These are phyloP conservation scores for Aspergillus ustus DNA, from an alignment of 2,329 filamentous ascomycete genomes.

Conservation along the genomic window DNA sequence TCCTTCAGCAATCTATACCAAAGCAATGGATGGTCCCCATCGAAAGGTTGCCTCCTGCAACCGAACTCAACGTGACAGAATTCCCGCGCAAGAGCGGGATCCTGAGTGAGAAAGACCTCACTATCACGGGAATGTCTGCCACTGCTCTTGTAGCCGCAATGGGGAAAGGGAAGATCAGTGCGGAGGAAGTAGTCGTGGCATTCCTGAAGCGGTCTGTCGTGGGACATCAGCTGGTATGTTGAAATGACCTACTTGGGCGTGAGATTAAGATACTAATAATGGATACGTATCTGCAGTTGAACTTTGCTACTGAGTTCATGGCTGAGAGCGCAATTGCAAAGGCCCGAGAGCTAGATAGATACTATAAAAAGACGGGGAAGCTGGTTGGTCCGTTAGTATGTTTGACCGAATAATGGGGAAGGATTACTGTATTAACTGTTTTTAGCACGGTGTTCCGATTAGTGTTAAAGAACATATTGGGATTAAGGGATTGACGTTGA, in stretches of 20 bases:
- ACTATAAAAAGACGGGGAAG: conserved; percentile 43
- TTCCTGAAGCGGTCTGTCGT: conserved; percentile 41
- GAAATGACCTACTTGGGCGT: too few relatives aligned
- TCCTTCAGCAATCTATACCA: conserved; percentile 39
- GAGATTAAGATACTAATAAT: not conserved
- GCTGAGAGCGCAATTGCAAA: conserved; percentile 39
- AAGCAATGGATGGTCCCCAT: conserved; percentile 40
- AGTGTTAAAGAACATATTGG: conserved; percentile 67
- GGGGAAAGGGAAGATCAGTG: conserved; percentile 32
- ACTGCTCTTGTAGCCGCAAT: conserved; percentile 34
- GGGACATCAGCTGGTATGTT: conserved; percentile 39
- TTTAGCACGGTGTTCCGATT: conserved; percentile 58
- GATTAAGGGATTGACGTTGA: conserved; percentile 53
- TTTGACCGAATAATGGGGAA: not conserved
- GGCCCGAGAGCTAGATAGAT: conserved; percentile 39
- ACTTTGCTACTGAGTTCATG: conserved; percentile 45
- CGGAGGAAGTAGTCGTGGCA: conserved; percentile 38
- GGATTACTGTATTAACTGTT: not conserved
- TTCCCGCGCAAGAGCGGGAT: conserved; percentile 52
- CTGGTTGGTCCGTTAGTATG: conserved; percentile 52
- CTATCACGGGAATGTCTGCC: conserved; percentile 55
- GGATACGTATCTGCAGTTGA: conserved; percentile 29
- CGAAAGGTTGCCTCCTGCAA: conserved; percentile 32
- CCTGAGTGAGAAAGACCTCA: conserved; percentile 53
- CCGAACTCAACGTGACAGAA: conserved; percentile 35